These are phyloP conservation scores for Penicillium dipodomyicola DNA, from an alignment of 495 filamentous ascomycete genomes.

Conservation along the genomic window DNA sequence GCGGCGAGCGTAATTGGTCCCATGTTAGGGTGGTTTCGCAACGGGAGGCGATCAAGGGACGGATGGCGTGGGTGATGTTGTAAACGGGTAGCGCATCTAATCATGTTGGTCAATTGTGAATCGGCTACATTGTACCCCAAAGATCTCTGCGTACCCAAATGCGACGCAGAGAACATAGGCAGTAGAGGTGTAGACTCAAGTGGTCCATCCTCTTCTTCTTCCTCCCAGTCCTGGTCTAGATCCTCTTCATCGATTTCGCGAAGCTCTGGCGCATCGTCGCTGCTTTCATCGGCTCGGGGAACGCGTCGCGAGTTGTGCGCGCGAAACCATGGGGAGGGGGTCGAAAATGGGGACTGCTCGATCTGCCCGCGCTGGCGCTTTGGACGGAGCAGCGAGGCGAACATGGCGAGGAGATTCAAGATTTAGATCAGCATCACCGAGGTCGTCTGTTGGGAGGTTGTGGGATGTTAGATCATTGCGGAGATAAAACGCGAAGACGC, in stretches of 20 bases:
- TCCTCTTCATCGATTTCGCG: constrained; percentile 37
- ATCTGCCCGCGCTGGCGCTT: constrained; percentile 36
- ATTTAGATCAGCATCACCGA: constrained; percentile 17
- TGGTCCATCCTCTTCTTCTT: constrained; percentile 52
- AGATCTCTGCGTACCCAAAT: constrained; percentile 59
- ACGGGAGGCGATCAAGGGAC: constrained; percentile 71
- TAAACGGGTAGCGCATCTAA: constrained; percentile 81
- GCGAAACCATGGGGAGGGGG: constrained; percentile 38
- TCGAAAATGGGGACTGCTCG: constrained; percentile 51
- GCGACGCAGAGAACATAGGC: constrained; percentile 77
- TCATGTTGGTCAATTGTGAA: constrained; percentile 13
- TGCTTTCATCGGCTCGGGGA: constrained; percentile 10
- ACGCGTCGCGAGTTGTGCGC: constrained; percentile 15
- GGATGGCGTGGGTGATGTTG: constrained; percentile 83
- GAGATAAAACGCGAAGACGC: neutral
- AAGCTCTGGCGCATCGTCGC: constrained; percentile 33
- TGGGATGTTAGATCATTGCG: constrained; percentile 6
- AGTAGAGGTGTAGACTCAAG: constrained; percentile 62
- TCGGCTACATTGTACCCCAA: neutral
- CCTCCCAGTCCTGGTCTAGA: constrained; percentile 41
- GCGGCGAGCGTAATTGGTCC: constrained; percentile 91
- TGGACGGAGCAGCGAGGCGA: constrained; percentile 49
- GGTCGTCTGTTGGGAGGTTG: neutral
- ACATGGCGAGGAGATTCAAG: constrained; percentile 30
- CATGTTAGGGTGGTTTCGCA: constrained; percentile 92